Percentiles rank a stretch among this genome's conserved stretches.
phyloP scores from a whole-genome alignment of 2,329 filamentous ascomycete species.

The Sclerotinia glacialis region DNA sequence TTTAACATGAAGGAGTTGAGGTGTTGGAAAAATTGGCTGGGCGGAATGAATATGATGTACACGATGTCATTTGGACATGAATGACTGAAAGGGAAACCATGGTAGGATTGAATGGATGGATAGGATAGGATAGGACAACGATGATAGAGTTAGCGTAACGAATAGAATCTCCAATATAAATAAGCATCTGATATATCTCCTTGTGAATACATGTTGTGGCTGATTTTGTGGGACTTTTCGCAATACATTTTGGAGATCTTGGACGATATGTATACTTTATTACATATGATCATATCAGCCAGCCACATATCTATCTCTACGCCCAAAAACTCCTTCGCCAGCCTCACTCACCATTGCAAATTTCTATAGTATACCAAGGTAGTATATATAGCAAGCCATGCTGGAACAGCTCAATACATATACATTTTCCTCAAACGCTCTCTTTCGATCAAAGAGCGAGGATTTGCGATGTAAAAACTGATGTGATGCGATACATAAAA shows the following conservation, averaged over 20 bases:
- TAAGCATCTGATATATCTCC: neutral
- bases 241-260: neutral
- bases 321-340: neutral
- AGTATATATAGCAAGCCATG: neutral
- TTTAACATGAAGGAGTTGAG: conserved; percentile 32
- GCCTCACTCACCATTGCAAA: conserved; percentile 18
- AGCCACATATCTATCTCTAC: neutral
- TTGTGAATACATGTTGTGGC: neutral
- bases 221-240: neutral
- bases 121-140: conserved; percentile 25
- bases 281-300: neutral
- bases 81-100: conserved; percentile 24
- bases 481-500: neutral
- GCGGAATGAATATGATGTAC: conserved; percentile 13
- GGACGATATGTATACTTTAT: neutral
- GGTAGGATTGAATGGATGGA: conserved; percentile 16
- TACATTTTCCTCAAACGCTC: neutral
- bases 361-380: neutral
- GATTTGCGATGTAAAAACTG: neutral
- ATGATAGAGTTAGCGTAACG: conserved; percentile 26
- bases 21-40: conserved; percentile 25
- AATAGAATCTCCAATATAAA: neutral
- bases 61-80: conserved; percentile 18
- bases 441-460: neutral
- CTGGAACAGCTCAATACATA: neutral